Evolutionary conservation across 2,329 filamentous ascomycete species (phyloP).

Genomic region (Alternaria triticimaculans): DNA sequence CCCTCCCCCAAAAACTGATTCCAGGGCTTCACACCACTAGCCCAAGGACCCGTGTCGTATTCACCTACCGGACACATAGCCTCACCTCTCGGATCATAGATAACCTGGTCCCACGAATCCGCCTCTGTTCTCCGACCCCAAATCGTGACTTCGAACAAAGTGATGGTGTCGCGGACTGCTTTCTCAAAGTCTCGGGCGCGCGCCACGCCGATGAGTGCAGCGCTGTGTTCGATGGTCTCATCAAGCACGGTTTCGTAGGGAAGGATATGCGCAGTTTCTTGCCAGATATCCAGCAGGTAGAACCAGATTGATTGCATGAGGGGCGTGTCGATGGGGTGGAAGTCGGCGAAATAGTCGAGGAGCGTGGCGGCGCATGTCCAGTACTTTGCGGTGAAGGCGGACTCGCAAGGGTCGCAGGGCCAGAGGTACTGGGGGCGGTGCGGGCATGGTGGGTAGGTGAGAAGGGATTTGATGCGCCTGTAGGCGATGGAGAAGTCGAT

Average conservation of each 20-base stretch:
- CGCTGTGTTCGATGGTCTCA: neutral
- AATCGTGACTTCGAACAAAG: conserved; percentile 6
- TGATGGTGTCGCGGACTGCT: neutral
- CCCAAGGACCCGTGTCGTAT: conserved; percentile 21
- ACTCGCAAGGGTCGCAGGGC: conserved; percentile 14
- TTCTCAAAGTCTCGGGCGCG: conserved; percentile 5
- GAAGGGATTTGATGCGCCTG: conserved; percentile 17
- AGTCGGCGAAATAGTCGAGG: conserved; percentile 43
- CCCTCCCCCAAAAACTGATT: conserved; percentile 32
- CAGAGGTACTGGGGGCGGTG: neutral
- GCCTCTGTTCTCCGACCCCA: neutral
- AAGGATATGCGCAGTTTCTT: conserved; percentile 11
- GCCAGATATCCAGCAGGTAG: conserved; percentile 33
- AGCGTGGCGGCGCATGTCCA: conserved; percentile 26
- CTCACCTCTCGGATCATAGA: conserved; percentile 15
- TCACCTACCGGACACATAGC: neutral
- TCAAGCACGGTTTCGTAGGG: conserved; percentile 7
- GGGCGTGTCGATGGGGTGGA: conserved; percentile 24
- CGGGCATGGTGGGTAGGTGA: neutral
- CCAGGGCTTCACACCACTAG: conserved; percentile 36
- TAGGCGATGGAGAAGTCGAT: conserved; percentile 13
- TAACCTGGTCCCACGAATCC: neutral
- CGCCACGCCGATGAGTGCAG: neutral
- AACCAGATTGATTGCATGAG: conserved; percentile 39
- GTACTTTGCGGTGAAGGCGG: conserved; percentile 13